A percentile compares a stretch with the other conserved stretches of the same genome.
phyloP scores from a whole-genome alignment of 352 stramenopile species.

The Phytophthora hibernalis region DNA sequence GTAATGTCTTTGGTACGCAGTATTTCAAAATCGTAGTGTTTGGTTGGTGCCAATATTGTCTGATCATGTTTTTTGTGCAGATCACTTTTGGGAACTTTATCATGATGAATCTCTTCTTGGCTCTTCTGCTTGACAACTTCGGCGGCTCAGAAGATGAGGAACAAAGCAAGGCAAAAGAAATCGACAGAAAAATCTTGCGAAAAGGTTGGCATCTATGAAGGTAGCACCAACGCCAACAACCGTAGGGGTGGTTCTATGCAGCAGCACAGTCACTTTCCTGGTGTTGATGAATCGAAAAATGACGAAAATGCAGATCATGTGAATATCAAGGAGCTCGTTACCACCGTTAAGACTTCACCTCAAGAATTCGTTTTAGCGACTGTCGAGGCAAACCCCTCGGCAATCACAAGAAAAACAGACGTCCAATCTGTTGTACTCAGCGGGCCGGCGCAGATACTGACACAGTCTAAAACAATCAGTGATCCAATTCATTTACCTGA shows the following conservation, averaged over 20 bases:
- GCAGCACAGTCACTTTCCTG: no score
- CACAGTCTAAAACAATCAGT: background rate
- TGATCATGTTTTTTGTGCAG: constrained; percentile 16
- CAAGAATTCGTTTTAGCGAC: no score
- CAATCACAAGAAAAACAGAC: no score
- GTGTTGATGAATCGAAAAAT: no score
- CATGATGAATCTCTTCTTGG: constrained; percentile 94
- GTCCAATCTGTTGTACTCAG: no score
- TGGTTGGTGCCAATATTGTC: constrained; percentile 17
- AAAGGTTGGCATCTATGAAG: constrained; percentile 53
- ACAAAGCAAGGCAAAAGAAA: constrained; percentile 44
- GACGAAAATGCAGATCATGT: no score
- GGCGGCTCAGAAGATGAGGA: constrained; percentile 57
- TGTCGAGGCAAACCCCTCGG: no score
- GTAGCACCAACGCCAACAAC: constrained; percentile 46
- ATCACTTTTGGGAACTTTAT: constrained; percentile 91
- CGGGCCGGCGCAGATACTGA: constrained; percentile 6
- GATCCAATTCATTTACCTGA: background rate
- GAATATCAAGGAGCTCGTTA: no score
- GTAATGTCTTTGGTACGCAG: constrained; percentile 78
- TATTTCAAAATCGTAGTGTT: constrained; percentile 48
- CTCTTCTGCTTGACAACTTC: constrained; percentile 92
- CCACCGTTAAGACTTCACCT: no score
- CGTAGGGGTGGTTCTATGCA: background rate
- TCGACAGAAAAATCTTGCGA: constrained; percentile 47